A percentile compares a stretch with the other conserved stretches of the same genome.
Conservation (phyloP, 257 asterid genomes). For the Solanum lignicaule region DNA sequence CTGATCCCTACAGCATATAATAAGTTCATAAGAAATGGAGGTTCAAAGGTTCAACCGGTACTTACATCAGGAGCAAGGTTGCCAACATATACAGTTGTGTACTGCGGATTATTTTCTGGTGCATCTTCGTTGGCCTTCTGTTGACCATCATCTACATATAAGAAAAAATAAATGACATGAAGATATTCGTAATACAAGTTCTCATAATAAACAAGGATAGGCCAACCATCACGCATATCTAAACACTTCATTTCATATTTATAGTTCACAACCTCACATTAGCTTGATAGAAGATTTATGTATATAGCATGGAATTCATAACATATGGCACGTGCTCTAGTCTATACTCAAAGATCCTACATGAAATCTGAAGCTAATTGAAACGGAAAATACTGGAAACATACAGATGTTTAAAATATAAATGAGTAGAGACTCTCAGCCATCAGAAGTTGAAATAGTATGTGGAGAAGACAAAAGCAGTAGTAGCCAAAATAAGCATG, state of each 20-base stretch:
- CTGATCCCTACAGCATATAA: background rate
- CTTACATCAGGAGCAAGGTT: slow-evolving; percentile 82
- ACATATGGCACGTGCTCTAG: background rate
- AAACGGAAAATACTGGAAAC: background rate
- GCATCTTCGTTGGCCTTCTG: slow-evolving; percentile 58
- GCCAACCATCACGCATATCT: background rate
- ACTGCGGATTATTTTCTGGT: slow-evolving; percentile 72
- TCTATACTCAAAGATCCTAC: background rate
- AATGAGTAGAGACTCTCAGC: background rate
- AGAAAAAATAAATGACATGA: background rate
- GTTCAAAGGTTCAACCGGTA: background rate
- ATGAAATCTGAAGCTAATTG: background rate
- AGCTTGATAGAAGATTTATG: background rate
- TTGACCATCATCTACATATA: slow-evolving; percentile 55
- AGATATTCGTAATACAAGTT: background rate
- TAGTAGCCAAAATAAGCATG: background rate
- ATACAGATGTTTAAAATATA: background rate
- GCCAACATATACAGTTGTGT: slow-evolving; percentile 79
- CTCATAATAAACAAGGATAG: background rate
- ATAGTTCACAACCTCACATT: background rate
- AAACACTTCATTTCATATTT: background rate
- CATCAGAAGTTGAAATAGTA: background rate
- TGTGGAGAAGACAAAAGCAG: background rate
- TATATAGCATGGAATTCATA: background rate
- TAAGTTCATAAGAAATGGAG: background rate